Base-by-base conservation (phyloP, 371 early-diverging fungal species). In the Zopfochytrium polystomum region DNA sequence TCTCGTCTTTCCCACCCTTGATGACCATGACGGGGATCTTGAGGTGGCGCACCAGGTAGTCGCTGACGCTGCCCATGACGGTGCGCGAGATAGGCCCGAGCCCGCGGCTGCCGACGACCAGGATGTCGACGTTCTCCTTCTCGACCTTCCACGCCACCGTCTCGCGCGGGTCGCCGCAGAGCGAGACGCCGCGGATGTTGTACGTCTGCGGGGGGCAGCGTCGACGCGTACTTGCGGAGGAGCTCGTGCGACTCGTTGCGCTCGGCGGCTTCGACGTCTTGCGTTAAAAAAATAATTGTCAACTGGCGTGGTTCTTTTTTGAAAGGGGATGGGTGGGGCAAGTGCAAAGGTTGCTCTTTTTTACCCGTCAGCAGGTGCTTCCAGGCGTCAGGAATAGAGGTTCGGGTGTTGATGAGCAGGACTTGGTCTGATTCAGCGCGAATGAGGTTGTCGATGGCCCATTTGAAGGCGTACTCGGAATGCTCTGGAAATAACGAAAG, bases 1-100 rank as follows among this genome's bases (percentile, higher is more conserved):
- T n/a, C n/a, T n/a, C n/a, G n/a, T n/a, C n/a, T n/a, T n/a, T n/a
- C n/a, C n/a, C n/a, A n/a, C n/a, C n/a, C 52, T 18, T 30, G 52
- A 26, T 6, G 52, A 70, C 61, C 50, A 70, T 48, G 26, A 78
- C 76, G 4, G 76, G 69, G 34, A 66, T 63, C 15, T 61, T 23
- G 27, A 33, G 38, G 61, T 73, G 63, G 62, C 76, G 77, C 47
- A 75, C 66, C n/a, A 71, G 50, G 59, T 77, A 67, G 58, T 79
- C 76, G 11, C 64, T 63, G n/a, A 72, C 72, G 38, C 63, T 62
- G 26, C 80, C 77, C n/a, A 71, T 13, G 29, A 74, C 50, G 13
- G 68, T 26, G 1, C 74, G 48, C 55, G 20, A 34, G 49, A 63
- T 43, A 49, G 48, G 48, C 7, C 23, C 11, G 9, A 48, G 48